phyloP scores from a whole-genome alignment of 2,329 filamentous ascomycete species.

The Zymoseptoria tritici region DNA sequence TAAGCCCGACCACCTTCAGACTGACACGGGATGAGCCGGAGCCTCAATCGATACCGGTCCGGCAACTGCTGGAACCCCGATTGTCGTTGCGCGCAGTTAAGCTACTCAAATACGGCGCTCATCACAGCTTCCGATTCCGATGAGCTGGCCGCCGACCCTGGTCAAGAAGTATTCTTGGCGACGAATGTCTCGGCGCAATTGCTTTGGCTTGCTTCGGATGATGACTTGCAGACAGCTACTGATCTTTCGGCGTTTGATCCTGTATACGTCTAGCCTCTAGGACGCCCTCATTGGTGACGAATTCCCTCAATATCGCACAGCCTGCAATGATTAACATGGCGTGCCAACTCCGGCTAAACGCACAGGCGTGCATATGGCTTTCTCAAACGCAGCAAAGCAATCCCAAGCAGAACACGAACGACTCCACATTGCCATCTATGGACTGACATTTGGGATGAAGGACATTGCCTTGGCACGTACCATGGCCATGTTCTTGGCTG shows the following conservation, averaged over 20 bases:
- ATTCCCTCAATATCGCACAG: not conserved
- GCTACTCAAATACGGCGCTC: not conserved
- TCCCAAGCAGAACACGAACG: not conserved
- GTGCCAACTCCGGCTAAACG: too few species aligned
- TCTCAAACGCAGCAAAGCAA: too few species aligned
- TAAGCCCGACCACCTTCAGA: too few species aligned
- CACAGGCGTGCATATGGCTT: too few species aligned
- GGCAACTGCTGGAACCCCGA: not conserved
- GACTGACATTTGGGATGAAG: not conserved
- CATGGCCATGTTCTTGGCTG: not conserved
- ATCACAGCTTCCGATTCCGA: not conserved
- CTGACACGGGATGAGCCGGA: not conserved
- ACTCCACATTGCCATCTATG: not conserved
- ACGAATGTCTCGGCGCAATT: not conserved
- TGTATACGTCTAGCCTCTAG: too few species aligned
- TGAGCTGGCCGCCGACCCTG: not conserved
- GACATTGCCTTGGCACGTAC: not conserved
- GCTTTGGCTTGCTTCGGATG: not conserved
- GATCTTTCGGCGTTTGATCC: not conserved
- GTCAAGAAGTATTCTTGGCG: not conserved
- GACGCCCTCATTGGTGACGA: not conserved
- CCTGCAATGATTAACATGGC: not conserved
- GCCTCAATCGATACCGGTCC: not conserved
- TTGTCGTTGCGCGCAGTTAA: not conserved
- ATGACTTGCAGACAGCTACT: not conserved